phyloP scores from a whole-genome alignment of 1,139 yeast species.

The Entelexis paramagnoliae region DNA sequence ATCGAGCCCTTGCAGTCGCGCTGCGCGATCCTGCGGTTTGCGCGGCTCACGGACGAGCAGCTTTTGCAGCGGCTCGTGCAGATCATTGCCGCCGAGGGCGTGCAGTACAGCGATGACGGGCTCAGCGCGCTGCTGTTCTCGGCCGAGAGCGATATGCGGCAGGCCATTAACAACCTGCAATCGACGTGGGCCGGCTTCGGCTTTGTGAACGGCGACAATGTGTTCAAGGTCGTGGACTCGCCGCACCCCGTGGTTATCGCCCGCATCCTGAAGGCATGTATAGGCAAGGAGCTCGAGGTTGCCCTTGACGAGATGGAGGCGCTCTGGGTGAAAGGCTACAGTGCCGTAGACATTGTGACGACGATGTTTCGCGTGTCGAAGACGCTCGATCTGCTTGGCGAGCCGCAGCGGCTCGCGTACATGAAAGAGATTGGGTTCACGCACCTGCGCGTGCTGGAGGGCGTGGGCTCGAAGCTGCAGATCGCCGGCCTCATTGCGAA shows the following conservation, averaged over 20 bases:
- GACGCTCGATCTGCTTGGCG: conserved; percentile 47
- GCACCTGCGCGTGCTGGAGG: conserved; percentile 88
- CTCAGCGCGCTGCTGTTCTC: conserved; percentile 89
- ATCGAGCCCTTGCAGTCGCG: conserved; percentile 95
- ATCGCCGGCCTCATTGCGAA: conserved; percentile 59
- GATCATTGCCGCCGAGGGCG: conserved; percentile 58
- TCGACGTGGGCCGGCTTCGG: conserved; percentile 92
- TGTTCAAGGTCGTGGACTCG: conserved; percentile 88
- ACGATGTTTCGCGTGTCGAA: conserved; percentile 84
- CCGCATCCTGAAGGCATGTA: conserved; percentile 55
- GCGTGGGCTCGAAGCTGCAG: conserved; percentile 80
- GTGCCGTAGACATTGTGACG: conserved; percentile 85
- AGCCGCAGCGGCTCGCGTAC: conserved; percentile 62
- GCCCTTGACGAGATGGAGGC: conserved; percentile 57
- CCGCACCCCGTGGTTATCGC: conserved; percentile 88
- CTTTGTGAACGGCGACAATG: conserved; percentile 79
- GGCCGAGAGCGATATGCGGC: conserved; percentile 98
- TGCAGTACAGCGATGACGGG: conserved; percentile 80
- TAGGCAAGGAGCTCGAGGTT: conserved; percentile 46
- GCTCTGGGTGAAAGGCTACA: conserved; percentile 84
- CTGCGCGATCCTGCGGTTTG: conserved; percentile 86
- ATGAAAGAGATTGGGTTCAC: conserved; percentile 80
- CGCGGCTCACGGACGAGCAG: conserved; percentile 73
- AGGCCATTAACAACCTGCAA: conserved; percentile 87
- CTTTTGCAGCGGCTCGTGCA: conserved; percentile 67